phyloP scores from a whole-genome alignment of 257 asterid species.

The Asclepias syriaca region DNA sequence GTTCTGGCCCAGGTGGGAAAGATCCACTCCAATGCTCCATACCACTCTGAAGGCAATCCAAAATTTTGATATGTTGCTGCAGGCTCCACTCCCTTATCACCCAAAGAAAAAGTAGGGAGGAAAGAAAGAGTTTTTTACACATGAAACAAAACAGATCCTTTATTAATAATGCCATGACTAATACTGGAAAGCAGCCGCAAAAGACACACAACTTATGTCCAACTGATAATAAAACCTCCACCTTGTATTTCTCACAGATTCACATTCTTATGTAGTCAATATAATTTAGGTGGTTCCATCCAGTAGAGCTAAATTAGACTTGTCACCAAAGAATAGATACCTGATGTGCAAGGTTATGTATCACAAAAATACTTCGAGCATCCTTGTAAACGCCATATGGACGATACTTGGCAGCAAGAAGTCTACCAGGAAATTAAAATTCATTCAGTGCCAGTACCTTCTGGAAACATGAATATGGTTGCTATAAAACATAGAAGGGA shows the following conservation, averaged over 20 bases:
- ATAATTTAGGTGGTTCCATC: background rate
- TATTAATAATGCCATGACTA: background rate
- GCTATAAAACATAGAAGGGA: no score
- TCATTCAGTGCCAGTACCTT: constrained; percentile 1
- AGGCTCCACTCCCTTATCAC: constrained; percentile 86
- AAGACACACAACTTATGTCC: background rate
- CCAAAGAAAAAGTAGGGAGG: background rate
- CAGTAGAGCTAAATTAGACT: background rate
- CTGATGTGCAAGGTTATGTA: constrained; percentile 98
- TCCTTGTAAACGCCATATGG: constrained; percentile 91
- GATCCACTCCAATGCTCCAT: constrained; percentile 90
- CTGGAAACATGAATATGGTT: background rate
- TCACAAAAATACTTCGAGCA: constrained; percentile 74
- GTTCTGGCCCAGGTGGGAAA: constrained; percentile 97
- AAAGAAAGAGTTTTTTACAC: no score
- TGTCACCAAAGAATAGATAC: constrained; percentile 28
- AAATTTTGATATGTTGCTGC: constrained; percentile 60
- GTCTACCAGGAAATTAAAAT: constrained; percentile 34
- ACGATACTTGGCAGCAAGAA: constrained; percentile 92
- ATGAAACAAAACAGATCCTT: background rate
- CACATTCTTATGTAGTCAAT: background rate
- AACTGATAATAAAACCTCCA: background rate
- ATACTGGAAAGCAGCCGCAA: background rate
- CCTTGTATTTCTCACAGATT: background rate
- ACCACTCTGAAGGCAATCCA: constrained; percentile 91